phyloP scores from a whole-genome alignment of 768 basidiomycete species.

The Leccinellum luteum region DNA sequence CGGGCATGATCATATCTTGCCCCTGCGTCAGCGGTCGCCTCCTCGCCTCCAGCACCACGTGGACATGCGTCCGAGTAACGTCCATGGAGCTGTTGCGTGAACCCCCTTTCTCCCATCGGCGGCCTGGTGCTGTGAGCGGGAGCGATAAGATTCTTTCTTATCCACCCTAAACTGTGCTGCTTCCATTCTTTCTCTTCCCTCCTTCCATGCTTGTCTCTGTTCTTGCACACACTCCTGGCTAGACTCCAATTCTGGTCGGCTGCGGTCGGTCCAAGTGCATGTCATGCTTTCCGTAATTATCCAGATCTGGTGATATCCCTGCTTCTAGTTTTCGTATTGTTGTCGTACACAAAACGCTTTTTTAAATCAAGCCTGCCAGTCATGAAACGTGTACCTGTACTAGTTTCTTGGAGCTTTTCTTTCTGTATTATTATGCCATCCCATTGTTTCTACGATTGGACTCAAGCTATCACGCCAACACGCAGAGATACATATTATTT shows the following conservation, averaged over 20 bases:
- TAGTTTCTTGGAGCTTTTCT: slow-evolving; percentile 27
- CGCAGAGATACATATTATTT: slow-evolving; percentile 17
- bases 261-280: slow-evolving; percentile 5
- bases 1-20: slow-evolving; percentile 28
- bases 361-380: slow-evolving; percentile 8
- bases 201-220: slow-evolving; percentile 6
- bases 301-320: slow-evolving; percentile 15
- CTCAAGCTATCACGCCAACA: slow-evolving; percentile 1
- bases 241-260: slow-evolving; percentile 16
- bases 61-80: slow-evolving; percentile 29
- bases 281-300: slow-evolving; percentile 18
- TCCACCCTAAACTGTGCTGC: slow-evolving; percentile 2
- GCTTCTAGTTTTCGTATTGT: slow-evolving; percentile 17
- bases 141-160: not conserved
- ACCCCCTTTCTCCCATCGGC: not conserved
- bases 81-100: slow-evolving; percentile 33
- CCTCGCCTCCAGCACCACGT: slow-evolving; percentile 34
- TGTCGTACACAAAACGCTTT: slow-evolving; percentile 21
- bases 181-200: slow-evolving; percentile 9
- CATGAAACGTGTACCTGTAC: slow-evolving; percentile 24
- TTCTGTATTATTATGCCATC: slow-evolving; percentile 27
- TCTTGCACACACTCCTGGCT: slow-evolving; percentile 25
- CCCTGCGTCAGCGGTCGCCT: slow-evolving; percentile 33
- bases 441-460: slow-evolving; percentile 15
- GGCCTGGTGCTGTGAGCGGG: slow-evolving; percentile 20